phyloP scores from a whole-genome alignment of 305 asterid species.

The Plantago coronopus region DNA sequence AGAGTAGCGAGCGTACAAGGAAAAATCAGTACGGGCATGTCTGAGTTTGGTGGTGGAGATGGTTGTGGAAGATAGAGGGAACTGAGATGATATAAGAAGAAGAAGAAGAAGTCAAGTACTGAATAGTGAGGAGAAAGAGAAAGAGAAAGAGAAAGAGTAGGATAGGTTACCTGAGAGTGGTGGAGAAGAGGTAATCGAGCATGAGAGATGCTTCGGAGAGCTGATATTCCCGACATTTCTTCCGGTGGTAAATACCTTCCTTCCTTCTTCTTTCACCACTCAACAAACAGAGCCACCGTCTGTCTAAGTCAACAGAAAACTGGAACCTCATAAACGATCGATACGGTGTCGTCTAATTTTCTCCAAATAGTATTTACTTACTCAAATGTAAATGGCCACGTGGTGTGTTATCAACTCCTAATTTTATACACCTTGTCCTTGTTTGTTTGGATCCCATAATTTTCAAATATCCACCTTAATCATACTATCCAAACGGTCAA shows the following conservation, averaged over 20 bases:
- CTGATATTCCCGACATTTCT: constrained; percentile 54
- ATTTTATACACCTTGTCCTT: not conserved
- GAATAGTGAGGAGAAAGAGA: too few relatives aligned
- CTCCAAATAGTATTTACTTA: constrained; percentile 18
- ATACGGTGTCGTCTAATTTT: not conserved
- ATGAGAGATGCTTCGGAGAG: constrained; percentile 42
- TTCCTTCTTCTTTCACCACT: too few relatives aligned
- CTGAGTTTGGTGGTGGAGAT: constrained; percentile 32
- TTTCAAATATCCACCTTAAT: too few relatives aligned
- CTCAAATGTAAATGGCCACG: constrained; percentile 27
- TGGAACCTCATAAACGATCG: not conserved
- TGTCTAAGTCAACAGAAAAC: not conserved
- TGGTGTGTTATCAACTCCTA: constrained; percentile 3
- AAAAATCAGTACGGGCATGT: constrained; percentile 26
- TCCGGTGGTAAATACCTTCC: not conserved
- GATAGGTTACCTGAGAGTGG: constrained; percentile 43
- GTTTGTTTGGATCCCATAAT: too few relatives aligned
- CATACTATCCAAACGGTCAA: too few relatives aligned
- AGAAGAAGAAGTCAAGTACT: too few relatives aligned
- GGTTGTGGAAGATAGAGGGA: constrained; percentile 35
- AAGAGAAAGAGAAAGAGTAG: not conserved
- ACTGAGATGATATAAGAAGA: constrained; percentile 32
- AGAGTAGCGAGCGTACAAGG: constrained; percentile 56
- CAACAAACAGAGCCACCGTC: too few relatives aligned
- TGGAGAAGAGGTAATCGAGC: constrained; percentile 45